These are phyloP conservation scores for Fusarium sp. DNA, from an alignment of 2,329 filamentous ascomycete species.

Conservation along the genomic window DNA sequence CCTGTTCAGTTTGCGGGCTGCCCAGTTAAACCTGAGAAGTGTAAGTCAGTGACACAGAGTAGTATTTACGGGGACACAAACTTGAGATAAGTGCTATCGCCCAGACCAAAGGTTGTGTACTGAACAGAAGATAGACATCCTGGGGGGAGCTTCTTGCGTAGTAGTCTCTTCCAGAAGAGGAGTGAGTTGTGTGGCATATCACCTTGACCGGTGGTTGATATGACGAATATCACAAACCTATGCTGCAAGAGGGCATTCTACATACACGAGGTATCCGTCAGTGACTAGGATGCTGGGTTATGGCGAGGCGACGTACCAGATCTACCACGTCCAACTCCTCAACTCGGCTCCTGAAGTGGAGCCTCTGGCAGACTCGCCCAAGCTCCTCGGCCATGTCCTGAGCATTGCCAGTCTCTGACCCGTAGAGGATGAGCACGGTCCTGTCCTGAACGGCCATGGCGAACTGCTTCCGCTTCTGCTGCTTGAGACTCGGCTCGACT, in stretches of 20 bases:
- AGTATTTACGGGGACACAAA: conserved; percentile 54
- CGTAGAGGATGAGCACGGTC: conserved; percentile 81
- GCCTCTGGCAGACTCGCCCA: conserved; percentile 76
- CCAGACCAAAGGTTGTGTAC: conserved; percentile 91
- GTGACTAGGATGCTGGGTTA: not conserved
- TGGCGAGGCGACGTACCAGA: conserved; percentile 67
- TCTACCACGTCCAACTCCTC: conserved; percentile 82
- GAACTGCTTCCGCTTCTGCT: not conserved
- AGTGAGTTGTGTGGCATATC: conserved; percentile 88
- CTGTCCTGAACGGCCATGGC: conserved; percentile 48
- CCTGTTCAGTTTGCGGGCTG: conserved; percentile 87
- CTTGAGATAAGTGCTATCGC: conserved; percentile 95
- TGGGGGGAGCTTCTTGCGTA: conserved; percentile 80
- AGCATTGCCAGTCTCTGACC: conserved; percentile 93
- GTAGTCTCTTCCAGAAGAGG: conserved; percentile 85
- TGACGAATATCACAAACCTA: conserved; percentile 78
- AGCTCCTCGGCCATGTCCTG: conserved; percentile 92
- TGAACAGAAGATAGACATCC: conserved; percentile 75
- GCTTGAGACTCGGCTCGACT: not conserved
- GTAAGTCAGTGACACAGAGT: not conserved
- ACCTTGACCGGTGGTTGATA: conserved; percentile 95
- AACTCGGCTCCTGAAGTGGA: conserved; percentile 82
- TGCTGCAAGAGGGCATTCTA: conserved; percentile 64
- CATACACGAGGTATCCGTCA: conserved; percentile 25
- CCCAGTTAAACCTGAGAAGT: conserved; percentile 83